Percentiles rank a stretch among this genome's conserved stretches.
These are phyloP conservation scores for Gaeumannomyces tritici DNA, from an alignment of 2,329 filamentous ascomycete genomes.

Conservation along the genomic window DNA sequence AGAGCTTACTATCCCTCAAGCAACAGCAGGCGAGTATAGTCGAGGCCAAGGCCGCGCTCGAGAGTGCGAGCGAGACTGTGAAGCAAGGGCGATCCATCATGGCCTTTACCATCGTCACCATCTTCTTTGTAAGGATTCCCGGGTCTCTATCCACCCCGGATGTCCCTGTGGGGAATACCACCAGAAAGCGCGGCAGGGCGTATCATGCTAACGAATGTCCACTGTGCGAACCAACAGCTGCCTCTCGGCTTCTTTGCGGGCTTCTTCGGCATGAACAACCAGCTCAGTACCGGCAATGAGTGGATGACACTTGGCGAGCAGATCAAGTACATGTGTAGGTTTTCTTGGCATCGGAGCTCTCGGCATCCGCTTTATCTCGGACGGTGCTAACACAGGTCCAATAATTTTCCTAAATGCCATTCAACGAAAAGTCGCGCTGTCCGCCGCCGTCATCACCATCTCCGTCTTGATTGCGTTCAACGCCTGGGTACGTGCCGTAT, in stretches of 20 bases:
- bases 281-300: neutral
- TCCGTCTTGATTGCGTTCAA: constrained; percentile 1
- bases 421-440: neutral
- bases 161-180: no score
- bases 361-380: no score
- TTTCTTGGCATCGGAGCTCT: neutral
- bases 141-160: neutral
- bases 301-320: neutral
- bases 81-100: constrained; percentile 33
- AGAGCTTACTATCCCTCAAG: constrained; percentile 20
- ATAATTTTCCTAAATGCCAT: neutral
- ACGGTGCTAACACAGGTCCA: no score
- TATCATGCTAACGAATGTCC: neutral
- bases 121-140: constrained; percentile 28
- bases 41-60: constrained; percentile 30
- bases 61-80: constrained; percentile 27
- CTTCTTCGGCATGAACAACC: constrained; percentile 28
- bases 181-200: no score
- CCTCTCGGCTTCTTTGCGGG: constrained; percentile 27
- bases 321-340: neutral
- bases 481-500: constrained; percentile 9
- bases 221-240: constrained; percentile 12
- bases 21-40: constrained; percentile 35
- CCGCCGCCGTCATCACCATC: neutral
- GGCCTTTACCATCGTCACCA: constrained; percentile 35